phyloP scores from a whole-genome alignment of 257 asterid species.

The Lavandula angustifolia region DNA sequence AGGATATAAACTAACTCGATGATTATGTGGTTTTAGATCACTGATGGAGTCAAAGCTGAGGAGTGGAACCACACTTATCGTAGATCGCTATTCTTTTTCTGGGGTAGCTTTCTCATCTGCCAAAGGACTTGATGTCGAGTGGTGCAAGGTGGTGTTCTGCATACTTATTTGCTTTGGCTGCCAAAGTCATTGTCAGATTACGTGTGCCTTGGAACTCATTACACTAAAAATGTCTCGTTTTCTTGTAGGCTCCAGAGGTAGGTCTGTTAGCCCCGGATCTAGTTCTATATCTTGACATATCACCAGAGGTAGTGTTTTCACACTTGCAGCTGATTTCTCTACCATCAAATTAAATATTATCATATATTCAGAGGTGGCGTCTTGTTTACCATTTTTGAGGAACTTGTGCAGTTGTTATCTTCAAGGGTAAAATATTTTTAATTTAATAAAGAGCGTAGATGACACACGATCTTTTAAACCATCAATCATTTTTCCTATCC shows the following conservation, averaged over 20 bases:
- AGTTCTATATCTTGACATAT: conserved; percentile 85
- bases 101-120: conserved; percentile 96
- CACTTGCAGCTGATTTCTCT: conserved; percentile 16
- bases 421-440: background rate
- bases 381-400: background rate
- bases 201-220: conserved; percentile 9
- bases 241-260: conserved; percentile 76
- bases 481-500: background rate
- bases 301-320: conserved; percentile 73
- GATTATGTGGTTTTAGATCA: conserved; percentile 46
- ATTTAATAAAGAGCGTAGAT: background rate
- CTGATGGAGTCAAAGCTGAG: conserved; percentile 81
- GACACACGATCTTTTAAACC: background rate
- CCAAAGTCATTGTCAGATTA: conserved; percentile 2
- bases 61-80: conserved; percentile 75
- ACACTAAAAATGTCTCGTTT: conserved; percentile 13
- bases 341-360: conserved; percentile 3
- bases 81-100: conserved; percentile 86
- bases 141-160: conserved; percentile 59
- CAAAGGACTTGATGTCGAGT: conserved; percentile 80
- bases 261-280: conserved; percentile 94
- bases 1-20: conserved; percentile 14
- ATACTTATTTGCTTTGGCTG: conserved; percentile 5
- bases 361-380: conserved; percentile 1
- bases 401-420: conserved; percentile 9